phyloP scores from a whole-genome alignment of 441 rosid species.

The Raphanus hybrid region DNA sequence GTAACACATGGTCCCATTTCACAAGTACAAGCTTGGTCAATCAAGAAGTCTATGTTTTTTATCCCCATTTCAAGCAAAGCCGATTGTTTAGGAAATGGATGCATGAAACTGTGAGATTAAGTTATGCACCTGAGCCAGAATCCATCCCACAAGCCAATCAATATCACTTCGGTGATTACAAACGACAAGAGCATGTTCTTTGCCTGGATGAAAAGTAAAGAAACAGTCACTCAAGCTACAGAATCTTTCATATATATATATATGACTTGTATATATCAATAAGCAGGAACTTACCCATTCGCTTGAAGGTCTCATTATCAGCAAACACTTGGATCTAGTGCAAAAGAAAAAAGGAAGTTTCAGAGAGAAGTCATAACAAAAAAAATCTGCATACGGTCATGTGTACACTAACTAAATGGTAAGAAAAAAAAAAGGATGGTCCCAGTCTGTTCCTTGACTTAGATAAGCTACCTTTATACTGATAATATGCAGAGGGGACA shows the following conservation, averaged over 20 bases:
- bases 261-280: neutral
- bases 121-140: conserved; percentile 63
- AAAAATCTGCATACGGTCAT: conserved; percentile 30
- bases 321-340: conserved; percentile 60
- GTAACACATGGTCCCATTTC: conserved; percentile 6
- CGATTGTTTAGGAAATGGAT: neutral
- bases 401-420: neutral
- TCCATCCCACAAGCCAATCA: conserved; percentile 88
- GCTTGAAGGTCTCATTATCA: conserved; percentile 58
- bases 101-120: conserved; percentile 15
- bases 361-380: conserved; percentile 23
- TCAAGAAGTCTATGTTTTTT: conserved; percentile 16
- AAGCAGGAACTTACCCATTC: conserved; percentile 57
- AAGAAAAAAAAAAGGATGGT: neutral
- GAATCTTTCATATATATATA: neutral
- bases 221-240: conserved; percentile 3
- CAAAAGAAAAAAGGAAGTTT: conserved; percentile 15
- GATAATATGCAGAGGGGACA: conserved; percentile 7
- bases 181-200: conserved; percentile 74
- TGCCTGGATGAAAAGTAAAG: conserved; percentile 48
- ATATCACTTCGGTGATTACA: conserved; percentile 77
- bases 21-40: conserved; percentile 11
- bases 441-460: neutral
- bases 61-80: conserved; percentile 5
- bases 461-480: too few relatives aligned